Base-by-base conservation (phyloP, 768 basidiomycete genomes). In the Naganishia friedmannii region DNA sequence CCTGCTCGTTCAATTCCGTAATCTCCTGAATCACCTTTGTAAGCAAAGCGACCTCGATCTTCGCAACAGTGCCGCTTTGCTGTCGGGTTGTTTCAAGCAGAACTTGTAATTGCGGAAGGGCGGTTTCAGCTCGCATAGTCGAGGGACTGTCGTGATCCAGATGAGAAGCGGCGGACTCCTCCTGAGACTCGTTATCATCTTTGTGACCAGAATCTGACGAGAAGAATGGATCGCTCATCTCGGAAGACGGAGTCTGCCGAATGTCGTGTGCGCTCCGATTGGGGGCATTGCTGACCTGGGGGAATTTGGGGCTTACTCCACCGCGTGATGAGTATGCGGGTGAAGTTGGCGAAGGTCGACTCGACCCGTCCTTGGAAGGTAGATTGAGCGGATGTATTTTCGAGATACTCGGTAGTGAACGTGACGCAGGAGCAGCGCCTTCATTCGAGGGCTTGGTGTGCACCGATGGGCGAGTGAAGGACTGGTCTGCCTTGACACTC, bases 21-120 rank as follows among this genome's bases (percentile, higher is more conserved):
- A 95, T 81, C 67, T 88, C 85, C 29, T 81, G 80, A 55, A 94
- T 76, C 23, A 93, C 86, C 13, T 86, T 85, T 76, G 90, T 88
- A 10, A 93, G 83, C 70, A 93, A 86, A 42, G 80, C 85, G n/a
- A 86, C 84, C 73, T 94, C 91, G 10, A 69, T 60, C n/a, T 63
- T 39, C 29, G n/a, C 28, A 15, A 97, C 82, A 73, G 85, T 86
- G 51, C 93, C 83, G 58, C 26, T 70, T 9, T 74, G 72, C 28
- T 72, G 66, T 0, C 57, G 58, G 5, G 58, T 37, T 21, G 54
- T 65, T n/a, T 77, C 78, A 2, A 80, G 70, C 29, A 78, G 23
- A 8, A 74, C 74, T 10, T 76, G 74, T 7, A 80, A 32, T 5
- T 58, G 34, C 4, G 66, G 55, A 58, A 78, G 75, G 6, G 76